Conservation (phyloP, 441 rosid genomes). For the Eruca vesicaria region DNA sequence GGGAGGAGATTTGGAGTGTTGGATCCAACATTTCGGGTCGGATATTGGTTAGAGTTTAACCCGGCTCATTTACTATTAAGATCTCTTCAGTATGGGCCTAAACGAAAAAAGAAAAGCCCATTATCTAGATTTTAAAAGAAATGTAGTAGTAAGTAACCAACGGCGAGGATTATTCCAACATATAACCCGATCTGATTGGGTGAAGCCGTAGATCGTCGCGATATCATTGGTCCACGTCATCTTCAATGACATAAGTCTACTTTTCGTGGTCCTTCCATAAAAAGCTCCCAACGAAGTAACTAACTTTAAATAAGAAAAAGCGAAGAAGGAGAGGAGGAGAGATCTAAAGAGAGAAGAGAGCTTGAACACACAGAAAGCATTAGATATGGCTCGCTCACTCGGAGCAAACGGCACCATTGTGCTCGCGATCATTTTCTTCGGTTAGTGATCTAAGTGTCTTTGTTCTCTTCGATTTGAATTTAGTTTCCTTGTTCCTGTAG, state of each 20-base stretch:
- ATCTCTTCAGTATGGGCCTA: neutral
- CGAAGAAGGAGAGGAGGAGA: neutral
- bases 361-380: neutral
- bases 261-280: neutral
- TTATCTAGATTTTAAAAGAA: neutral
- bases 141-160: neutral
- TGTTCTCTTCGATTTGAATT: too few relatives aligned
- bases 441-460: too few relatives aligned
- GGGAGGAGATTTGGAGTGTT: slow-evolving; percentile 8
- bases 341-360: neutral
- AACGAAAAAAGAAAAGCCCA: neutral
- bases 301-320: neutral
- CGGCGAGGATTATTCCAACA: slow-evolving; percentile 34
- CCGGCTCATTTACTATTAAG: neutral
- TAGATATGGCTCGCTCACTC: slow-evolving; percentile 22
- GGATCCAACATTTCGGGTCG: slow-evolving; percentile 27
- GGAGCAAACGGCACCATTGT: slow-evolving; percentile 50
- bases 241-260: neutral
- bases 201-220: neutral
- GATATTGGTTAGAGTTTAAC: neutral
- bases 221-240: neutral
- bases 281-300: neutral
- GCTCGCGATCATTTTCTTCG: slow-evolving; percentile 52
- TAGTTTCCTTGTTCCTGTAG: neutral
- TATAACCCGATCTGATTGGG: slow-evolving; percentile 23